Conservation (phyloP, 2,329 filamentous ascomycete species). For the Xylaria hypoxylon region DNA sequence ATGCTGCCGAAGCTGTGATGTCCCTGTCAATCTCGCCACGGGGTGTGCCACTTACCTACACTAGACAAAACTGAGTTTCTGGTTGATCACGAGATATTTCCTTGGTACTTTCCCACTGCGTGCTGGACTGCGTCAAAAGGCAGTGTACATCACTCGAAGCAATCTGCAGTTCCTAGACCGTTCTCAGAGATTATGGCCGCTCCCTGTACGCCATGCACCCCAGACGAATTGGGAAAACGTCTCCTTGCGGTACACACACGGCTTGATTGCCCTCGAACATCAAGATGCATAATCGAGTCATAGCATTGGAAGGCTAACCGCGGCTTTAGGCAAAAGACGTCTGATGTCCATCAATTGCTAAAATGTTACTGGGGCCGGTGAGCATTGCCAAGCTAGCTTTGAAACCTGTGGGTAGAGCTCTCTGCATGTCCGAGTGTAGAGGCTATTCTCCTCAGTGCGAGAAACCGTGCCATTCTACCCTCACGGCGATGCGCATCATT, state of each 20-base stretch:
- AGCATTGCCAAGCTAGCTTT: constrained; percentile 4
- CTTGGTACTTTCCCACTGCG: constrained; percentile 6
- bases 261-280: neutral
- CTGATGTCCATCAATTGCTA: constrained; percentile 10
- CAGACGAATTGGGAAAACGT: constrained; percentile 36
- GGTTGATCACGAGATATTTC: constrained; percentile 22
- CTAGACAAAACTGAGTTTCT: neutral
- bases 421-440: neutral
- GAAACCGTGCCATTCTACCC: neutral
- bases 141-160: constrained; percentile 37
- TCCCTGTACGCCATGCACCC: constrained; percentile 22
- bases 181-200: constrained; percentile 4
- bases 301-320: constrained; percentile 23
- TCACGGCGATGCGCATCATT: neutral
- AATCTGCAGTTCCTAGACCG: constrained; percentile 18
- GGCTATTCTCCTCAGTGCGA: neutral
- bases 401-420: neutral
- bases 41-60: neutral
- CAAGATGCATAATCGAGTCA: constrained; percentile 24
- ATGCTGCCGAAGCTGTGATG: constrained; percentile 11
- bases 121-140: constrained; percentile 34
- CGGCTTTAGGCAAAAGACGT: constrained; percentile 30
- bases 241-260: constrained; percentile 30
- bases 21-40: neutral
- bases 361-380: constrained; percentile 5